These are phyloP conservation scores for Yarrowia osloensis DNA, from an alignment of 805 yeast genomes.

Conservation along the genomic window DNA sequence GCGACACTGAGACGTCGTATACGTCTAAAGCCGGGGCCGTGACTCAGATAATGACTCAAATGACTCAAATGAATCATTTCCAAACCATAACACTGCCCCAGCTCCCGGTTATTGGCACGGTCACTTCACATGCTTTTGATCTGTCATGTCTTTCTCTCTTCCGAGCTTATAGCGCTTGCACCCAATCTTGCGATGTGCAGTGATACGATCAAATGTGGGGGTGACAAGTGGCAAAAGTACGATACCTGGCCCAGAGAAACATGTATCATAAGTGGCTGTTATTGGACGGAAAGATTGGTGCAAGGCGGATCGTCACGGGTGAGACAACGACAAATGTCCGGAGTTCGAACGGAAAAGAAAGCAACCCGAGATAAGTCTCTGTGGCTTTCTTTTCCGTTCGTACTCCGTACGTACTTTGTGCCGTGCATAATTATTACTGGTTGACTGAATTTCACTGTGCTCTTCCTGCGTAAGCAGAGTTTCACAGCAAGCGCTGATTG, in stretches of 20 bases:
- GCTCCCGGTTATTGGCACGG: slow-evolving; percentile 1
- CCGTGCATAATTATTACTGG: slow-evolving; percentile 6
- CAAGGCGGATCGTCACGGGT: not conserved
- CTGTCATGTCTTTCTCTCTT: not conserved
- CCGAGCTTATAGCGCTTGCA: slow-evolving; percentile 8
- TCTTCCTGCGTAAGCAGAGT: slow-evolving; percentile 5
- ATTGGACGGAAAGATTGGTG: not conserved
- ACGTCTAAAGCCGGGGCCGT: not conserved
- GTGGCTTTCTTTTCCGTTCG: not conserved
- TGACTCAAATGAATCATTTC: slow-evolving; percentile 22
- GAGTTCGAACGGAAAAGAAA: too few species aligned
- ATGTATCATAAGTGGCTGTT: not conserved
- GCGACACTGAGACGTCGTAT: not conserved
- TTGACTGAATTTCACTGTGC: not conserved
- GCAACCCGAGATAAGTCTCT: not conserved
- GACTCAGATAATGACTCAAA: slow-evolving; percentile 7
- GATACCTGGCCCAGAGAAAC: not conserved
- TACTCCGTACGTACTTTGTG: not conserved
- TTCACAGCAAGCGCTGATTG: not conserved
- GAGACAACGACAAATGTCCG: not conserved
- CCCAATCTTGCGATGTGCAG: not conserved
- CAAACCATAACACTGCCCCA: not conserved
- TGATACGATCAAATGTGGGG: not conserved
- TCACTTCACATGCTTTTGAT: not conserved
- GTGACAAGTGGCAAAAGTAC: too few species aligned